Base-by-base conservation (phyloP, 805 yeast genomes). In the Candida anglica region DNA sequence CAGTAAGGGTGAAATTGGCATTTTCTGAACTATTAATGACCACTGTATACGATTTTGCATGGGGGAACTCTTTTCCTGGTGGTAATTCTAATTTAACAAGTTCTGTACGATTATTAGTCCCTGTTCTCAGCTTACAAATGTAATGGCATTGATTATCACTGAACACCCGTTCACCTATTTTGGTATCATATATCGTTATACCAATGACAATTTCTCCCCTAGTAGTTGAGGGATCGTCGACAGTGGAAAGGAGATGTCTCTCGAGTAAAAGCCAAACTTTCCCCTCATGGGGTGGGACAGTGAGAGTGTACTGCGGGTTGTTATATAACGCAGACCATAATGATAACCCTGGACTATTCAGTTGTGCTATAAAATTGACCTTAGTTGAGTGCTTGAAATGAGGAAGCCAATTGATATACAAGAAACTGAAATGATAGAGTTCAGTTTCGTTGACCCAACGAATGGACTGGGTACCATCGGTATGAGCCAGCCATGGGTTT, bases 341-440 rank as follows among this genome's bases (percentile, higher is more conserved):
- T n/a, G n/a, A n/a, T n/a, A n/a, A n/a, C n/a, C n/a, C n/a, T n/a
- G n/a, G n/a, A n/a, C n/a, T n/a, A n/a, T n/a, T n/a, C n/a, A n/a
- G n/a, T n/a, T n/a, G n/a, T n/a, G n/a, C n/a, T n/a, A 62, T 42
- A 27, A 56, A 66, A 11, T 49, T 53, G 30, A 44, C 37, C 6
- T 38, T 40, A 38, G 58, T 63, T 2, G 43, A 41, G 16, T 50
- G 48, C 24, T 43, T 42, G 36, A 50, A 56, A 10, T 48, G 34
- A 0, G 77, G 71, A 37, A 76, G 65, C 91, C 94, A 83, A 50
- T 79, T 84, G 25, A 86, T 38, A 50, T 86, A 86, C 2, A 84
- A 39, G 49, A 77, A 84, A 17, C 58, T 54, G 39, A 66, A 58
- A 21, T 51, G 56, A 19, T 49, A 50, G 15, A 58, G 43, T 16